A percentile compares a stretch with the other conserved stretches of the same genome.
Evolutionary conservation across 108 stramenopile genomes (phyloP).

Genomic region (Cyclostephanos invisitatus): DNA sequence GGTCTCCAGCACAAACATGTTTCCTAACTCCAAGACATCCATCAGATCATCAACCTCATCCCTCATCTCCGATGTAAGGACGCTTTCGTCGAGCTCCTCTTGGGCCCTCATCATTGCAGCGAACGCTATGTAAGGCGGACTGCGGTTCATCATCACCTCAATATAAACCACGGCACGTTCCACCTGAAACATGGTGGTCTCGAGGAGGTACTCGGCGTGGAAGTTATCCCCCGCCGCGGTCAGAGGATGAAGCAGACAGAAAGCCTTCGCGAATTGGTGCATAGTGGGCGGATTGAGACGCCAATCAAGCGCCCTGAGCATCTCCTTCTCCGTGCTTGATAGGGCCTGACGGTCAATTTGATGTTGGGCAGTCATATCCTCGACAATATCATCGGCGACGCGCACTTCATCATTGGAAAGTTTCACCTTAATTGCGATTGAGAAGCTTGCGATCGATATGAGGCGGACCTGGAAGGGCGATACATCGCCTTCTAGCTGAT

Average conservation of each 20-base stretch:
- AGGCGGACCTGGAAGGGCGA: background rate
- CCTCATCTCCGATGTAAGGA: background rate
- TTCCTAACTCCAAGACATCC: too few relatives aligned
- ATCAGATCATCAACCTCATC: background rate
- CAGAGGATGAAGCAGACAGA: background rate
- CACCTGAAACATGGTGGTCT: background rate
- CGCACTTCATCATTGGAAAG: background rate
- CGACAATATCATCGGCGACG: background rate
- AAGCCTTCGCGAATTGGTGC: background rate
- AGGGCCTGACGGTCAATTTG: background rate
- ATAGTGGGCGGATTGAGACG: background rate
- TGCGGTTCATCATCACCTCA: background rate
- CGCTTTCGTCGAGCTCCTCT: background rate
- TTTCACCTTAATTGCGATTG: background rate
- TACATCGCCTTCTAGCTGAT: background rate
- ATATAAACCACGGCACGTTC: background rate
- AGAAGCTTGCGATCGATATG: background rate
- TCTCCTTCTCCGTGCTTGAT: background rate
- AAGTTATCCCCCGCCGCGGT: background rate
- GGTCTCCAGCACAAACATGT: too few relatives aligned
- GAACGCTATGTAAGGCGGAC: too few relatives aligned
- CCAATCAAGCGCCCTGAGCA: conserved; percentile 1
- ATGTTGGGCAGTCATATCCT: background rate
- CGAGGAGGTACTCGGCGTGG: background rate
- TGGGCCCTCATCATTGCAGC: background rate